Evolutionary conservation across 331 rosid genomes (phyloP).

Genomic region (Acacia concinna): DNA sequence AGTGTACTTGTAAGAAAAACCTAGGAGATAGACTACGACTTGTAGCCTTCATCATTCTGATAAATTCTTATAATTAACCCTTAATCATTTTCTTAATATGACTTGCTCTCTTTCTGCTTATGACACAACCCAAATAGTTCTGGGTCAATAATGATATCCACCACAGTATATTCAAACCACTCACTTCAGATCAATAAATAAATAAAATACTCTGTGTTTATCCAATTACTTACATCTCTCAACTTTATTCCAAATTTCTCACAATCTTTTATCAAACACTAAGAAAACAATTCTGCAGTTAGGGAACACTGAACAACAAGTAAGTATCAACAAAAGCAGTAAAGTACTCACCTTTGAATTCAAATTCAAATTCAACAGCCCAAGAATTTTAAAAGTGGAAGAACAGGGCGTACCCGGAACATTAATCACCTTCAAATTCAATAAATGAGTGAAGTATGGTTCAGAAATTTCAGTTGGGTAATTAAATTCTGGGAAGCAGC

Average conservation of each 20-base stretch:
- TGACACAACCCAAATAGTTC: slow-evolving; percentile 26
- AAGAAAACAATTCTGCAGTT: slow-evolving; percentile 25
- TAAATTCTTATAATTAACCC: slow-evolving; percentile 20
- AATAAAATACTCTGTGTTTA: slow-evolving; percentile 16
- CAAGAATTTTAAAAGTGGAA: slow-evolving; percentile 23
- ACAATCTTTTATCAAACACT: background rate
- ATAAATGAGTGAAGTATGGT: slow-evolving; percentile 3
- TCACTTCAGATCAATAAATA: slow-evolving; percentile 19
- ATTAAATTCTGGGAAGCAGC: slow-evolving; percentile 12
- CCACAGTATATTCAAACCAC: slow-evolving; percentile 24
- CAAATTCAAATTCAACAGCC: slow-evolving; percentile 26
- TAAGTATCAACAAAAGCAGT: background rate
- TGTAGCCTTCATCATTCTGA: slow-evolving; percentile 28
- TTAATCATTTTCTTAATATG: slow-evolving; percentile 31
- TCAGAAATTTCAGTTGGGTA: slow-evolving; percentile 30
- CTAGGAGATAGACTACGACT: slow-evolving; percentile 40
- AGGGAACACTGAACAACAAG: background rate
- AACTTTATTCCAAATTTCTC: slow-evolving; percentile 10
- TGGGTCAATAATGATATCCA: slow-evolving; percentile 32
- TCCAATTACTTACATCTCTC: slow-evolving; percentile 12
- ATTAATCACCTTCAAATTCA: slow-evolving; percentile 34
- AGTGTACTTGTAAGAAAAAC: background rate
- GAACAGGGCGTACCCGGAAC: background rate
- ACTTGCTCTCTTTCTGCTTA: slow-evolving; percentile 33
- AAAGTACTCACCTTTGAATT: slow-evolving; percentile 1